phyloP scores from a whole-genome alignment of 179 eudicot species.

The Sideroxylon spinosum region DNA sequence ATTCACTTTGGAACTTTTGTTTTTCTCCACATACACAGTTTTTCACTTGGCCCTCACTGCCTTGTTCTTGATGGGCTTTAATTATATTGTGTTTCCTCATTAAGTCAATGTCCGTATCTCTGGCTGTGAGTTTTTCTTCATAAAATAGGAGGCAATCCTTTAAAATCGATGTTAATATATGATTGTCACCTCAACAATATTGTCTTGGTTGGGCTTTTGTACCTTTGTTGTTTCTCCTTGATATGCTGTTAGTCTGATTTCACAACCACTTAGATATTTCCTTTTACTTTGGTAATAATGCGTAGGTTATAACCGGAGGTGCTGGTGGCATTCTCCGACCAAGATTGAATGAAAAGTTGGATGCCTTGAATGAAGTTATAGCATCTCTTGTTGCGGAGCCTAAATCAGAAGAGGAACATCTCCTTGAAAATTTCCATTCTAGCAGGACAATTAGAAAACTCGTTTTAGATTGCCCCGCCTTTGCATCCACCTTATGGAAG shows the following conservation, averaged over 20 bases:
- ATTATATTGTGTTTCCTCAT: not conserved
- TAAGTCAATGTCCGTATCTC: not conserved
- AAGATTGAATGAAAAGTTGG: conserved; percentile 51
- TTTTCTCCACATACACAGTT: not conserved
- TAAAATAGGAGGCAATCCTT: not conserved
- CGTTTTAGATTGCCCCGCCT: conserved; percentile 68
- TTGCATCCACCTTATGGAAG: conserved; percentile 75
- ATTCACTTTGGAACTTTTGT: not conserved
- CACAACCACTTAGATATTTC: not conserved
- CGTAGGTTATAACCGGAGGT: conserved; percentile 83
- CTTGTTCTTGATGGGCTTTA: not conserved
- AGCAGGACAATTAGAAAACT: conserved; percentile 84
- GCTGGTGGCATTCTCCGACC: conserved; percentile 76
- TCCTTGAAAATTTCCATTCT: conserved; percentile 76
- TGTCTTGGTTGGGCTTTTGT: not conserved
- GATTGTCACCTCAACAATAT: not conserved
- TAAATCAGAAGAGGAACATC: conserved; percentile 61
- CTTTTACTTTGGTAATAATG: conserved; percentile 7
- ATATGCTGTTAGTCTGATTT: not conserved
- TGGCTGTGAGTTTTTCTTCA: not conserved
- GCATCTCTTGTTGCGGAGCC: conserved; percentile 64
- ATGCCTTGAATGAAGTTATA: conserved; percentile 48
- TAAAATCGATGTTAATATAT: not conserved
- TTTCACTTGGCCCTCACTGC: too few species aligned
- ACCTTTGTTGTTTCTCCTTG: not conserved